Evolutionary conservation across 2,329 filamentous ascomycete genomes (phyloP), one percentile per base, ranked within the genome.

Genomic region (Purpureocillium lavendulum): DNA sequence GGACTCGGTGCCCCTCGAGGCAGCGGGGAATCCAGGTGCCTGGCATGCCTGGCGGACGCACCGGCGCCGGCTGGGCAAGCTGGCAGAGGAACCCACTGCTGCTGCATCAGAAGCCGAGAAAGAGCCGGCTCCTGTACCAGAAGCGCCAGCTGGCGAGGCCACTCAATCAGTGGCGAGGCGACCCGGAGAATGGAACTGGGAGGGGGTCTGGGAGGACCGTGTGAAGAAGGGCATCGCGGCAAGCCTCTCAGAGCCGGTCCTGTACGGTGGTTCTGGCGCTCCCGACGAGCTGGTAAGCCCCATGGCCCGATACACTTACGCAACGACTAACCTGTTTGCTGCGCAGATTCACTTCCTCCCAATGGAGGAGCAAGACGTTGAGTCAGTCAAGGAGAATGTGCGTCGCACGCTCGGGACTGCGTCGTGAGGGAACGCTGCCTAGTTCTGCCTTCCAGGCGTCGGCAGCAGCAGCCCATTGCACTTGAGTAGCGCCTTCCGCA

Each of bases 131-230:
- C 26, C 4, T 32, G 35, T 30, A 15, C 11, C 21, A 10, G 34
- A 11, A 21, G 21, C 38, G 14, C 17, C 4, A 29, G 4, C 37
- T 17, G 29, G 21, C 15, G 30, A 36, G 15, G 31, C 26, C 12
- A 16, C 47, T 1, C 50, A 45, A 18, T 30, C 31, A 33, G 38
- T 35, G 2, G 35, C 44, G 11, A 33, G 48, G 29, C 41, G 41
- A 24, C 87, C 87, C 0, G 85, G 84, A 7, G 84, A 94, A 52
- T 97, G 90, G 90, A 94, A 94, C 56, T 97, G 90, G 90, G 87
- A 95, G 53, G 89, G 90, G 0, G 90, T 97, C 0, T 98, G 90
- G 90, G 86, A 94, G 57, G 83, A 89, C 47, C 75, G 90, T 40
- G 89, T 95, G 1, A 82, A 78, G 60, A 85, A 83, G 58, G 84